These are phyloP conservation scores for Adansonia grandidieri DNA, from an alignment of 441 rosid genomes.

Conservation along the genomic window DNA sequence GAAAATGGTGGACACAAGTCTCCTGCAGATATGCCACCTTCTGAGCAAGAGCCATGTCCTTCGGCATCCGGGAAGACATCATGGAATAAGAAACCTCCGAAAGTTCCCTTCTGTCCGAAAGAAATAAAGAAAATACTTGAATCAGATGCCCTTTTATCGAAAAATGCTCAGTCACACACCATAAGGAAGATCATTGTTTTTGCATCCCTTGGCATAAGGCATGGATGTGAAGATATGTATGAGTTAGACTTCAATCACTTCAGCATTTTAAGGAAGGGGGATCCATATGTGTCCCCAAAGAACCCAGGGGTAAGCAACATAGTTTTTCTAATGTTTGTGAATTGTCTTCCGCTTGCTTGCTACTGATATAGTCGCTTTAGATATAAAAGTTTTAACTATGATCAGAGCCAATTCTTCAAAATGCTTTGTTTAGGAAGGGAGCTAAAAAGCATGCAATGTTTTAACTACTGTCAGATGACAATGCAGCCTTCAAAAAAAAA, in stretches of 20 bases:
- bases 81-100: conserved; percentile 39
- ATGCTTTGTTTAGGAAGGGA: too few species aligned
- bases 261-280: conserved; percentile 52
- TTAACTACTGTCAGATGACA: background rate
- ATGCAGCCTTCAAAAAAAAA: background rate
- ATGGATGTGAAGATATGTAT: conserved; percentile 61
- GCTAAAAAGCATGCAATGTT: background rate
- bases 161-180: conserved; percentile 63
- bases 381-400: background rate
- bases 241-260: conserved; percentile 65
- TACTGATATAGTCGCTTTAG: background rate
- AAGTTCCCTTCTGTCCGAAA: conserved; percentile 63
- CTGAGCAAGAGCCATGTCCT: conserved; percentile 28
- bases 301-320: conserved; percentile 53
- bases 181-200: conserved; percentile 60
- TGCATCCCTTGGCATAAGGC: conserved; percentile 56
- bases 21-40: conserved; percentile 26
- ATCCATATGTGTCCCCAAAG: conserved; percentile 48
- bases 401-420: too few species aligned
- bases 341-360: background rate
- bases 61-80: conserved; percentile 26
- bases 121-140: conserved; percentile 54
- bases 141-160: conserved; percentile 36
- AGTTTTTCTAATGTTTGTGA: background rate
- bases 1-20: conserved; percentile 21